Evolutionary conservation across 225 moss, liverwort and hornwort genomes (phyloP), one percentile per base, ranked within the genome.

Genomic region (Neckera pumila): DNA sequence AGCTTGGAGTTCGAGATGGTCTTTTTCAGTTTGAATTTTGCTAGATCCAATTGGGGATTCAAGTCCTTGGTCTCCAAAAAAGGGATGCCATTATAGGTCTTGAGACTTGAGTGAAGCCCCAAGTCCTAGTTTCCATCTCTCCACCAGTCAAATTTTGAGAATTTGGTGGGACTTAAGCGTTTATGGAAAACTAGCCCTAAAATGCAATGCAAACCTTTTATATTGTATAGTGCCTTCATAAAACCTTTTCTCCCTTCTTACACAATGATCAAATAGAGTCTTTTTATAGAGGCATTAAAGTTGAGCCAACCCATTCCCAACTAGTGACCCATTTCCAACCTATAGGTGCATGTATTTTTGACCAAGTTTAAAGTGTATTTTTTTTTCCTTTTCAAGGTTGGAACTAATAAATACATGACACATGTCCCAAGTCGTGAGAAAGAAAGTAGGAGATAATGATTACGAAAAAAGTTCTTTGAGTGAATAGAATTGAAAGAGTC

Each of bases 171-270:
- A 73, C 10, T 10, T 73, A 17, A 17, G 5, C 6, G 9, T 17
- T 16, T 9, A 5, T 43, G 0, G 1, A 42, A 42, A 42, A 26
- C 0, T 43, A 3, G 1, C 8, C 4, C 14, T 42, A 42, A 23
- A 42, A 70, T 70, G 25, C 4, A 70, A 25, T 71, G 16, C 16
- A 42, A 71, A 71, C 16, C 9, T 42, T 42, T 1, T 15, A 16
- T 14, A 40, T 23, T 40, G 40, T 70, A 8, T 8, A 40, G 25
- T 14, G 23, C 8, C 4, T 0, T 40, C 1, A 28, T 0, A 10
- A 30, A 33, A 76, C 30, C 4, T 51, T 49, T 1, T 20, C 12
- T 19, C 6, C 30, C 31, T 33, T 51, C 2, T 51, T 4, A 34
- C 2, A 53, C n/a, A n/a, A n/a, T n/a, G n/a, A n/a, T n/a, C n/a